Conservation (phyloP, 257 asterid species). For the Scutellaria barbata region DNA sequence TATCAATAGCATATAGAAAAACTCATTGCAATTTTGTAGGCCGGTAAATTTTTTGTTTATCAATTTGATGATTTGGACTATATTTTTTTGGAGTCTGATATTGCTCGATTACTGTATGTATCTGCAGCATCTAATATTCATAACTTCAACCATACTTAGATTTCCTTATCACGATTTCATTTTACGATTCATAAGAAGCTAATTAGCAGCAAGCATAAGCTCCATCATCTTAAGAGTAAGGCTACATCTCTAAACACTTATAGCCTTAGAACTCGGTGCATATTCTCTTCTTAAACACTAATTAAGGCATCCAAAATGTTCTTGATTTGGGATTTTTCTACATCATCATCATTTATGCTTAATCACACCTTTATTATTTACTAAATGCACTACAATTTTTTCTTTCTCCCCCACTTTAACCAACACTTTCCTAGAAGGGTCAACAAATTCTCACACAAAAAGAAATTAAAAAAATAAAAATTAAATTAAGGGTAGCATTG, state of each 20-base stretch:
- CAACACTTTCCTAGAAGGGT: not conserved
- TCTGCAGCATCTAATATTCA: not conserved
- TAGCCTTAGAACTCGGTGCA: not conserved
- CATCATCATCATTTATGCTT: not conserved
- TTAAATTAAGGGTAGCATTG: not conserved
- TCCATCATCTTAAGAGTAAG: conserved; percentile 14
- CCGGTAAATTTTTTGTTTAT: not conserved
- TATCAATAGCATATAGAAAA: conserved; percentile 8
- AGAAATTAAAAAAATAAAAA: not conserved
- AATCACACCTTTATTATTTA: not conserved
- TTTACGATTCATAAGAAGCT: too few species aligned
- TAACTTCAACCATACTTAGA: not conserved
- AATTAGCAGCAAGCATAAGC: too few species aligned
- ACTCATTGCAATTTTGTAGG: not conserved
- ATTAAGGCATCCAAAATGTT: not conserved
- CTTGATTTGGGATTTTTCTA: not conserved
- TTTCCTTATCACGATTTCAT: not conserved
- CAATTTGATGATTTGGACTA: not conserved
- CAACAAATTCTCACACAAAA: not conserved
- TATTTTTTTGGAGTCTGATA: not conserved
- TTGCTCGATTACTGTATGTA: not conserved
- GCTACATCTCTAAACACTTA: not conserved
- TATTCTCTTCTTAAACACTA: not conserved
- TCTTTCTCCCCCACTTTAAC: not conserved
- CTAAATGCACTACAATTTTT: not conserved